A percentile compares a stretch with the other conserved stretches of the same genome.
Conservation (phyloP, 176 grass and related monocot species). For the Zizania latifolia region DNA sequence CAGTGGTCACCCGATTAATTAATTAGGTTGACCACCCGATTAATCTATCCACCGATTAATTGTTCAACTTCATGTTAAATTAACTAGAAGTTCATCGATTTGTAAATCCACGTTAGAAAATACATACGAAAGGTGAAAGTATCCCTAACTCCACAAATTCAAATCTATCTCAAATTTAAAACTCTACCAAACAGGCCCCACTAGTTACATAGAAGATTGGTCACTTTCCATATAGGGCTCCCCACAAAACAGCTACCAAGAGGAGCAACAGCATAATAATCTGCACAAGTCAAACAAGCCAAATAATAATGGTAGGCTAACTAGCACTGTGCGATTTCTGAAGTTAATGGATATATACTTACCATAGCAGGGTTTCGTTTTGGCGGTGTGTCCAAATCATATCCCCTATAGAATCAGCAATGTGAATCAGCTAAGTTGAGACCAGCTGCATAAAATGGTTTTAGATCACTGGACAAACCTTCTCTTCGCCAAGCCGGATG, state of each 20-base stretch:
- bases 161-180: too few species aligned
- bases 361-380: conserved; percentile 26
- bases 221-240: conserved; percentile 6
- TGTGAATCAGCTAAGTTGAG: background rate
- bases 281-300: conserved; percentile 10
- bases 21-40: too few species aligned
- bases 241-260: conserved; percentile 31
- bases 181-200: too few species aligned
- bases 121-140: too few species aligned
- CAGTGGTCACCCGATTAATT: too few species aligned
- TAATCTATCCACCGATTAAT: too few species aligned
- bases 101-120: too few species aligned
- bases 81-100: too few species aligned
- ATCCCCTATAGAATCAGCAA: conserved; percentile 23
- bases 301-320: background rate
- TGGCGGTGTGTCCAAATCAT: conserved; percentile 21
- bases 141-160: too few species aligned
- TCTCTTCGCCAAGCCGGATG: conserved; percentile 44
- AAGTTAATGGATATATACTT: conserved; percentile 2
- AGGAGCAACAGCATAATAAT: conserved; percentile 33
- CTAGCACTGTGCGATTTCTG: background rate
- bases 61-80: too few species aligned
- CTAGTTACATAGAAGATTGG: too few species aligned
- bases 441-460: background rate
- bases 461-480: conserved; percentile 42